Base-by-base conservation (phyloP, 805 yeast genomes). In the Nakazawaea peltata region DNA sequence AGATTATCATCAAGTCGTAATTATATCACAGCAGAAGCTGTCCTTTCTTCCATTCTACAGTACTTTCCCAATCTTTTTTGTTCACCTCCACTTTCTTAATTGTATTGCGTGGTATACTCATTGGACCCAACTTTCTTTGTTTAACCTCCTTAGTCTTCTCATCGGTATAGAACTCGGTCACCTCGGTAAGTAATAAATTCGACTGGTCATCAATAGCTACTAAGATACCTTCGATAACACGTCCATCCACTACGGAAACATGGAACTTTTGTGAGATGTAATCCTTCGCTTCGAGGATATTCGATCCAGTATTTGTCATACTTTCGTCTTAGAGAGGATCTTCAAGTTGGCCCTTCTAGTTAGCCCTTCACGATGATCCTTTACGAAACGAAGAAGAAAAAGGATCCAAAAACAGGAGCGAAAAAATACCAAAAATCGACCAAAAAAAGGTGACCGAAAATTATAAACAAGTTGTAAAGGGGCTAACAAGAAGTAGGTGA, bases 61-160 rank as follows among this genome's bases (percentile, higher is more conserved):
- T n/a, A n/a, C n/a, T n/a, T n/a, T n/a, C n/a, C n/a, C n/a, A 50
- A 22, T 54, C 57, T 8, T 26, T 31, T 41, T 41, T 33, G 6
- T 49, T 43, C 10, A 63, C 43, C 18, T 44, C 49, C 2, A 59
- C 48, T 15, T 50, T 48, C 2, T 39, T 33, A 2, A 72, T 63
- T 4, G 71, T 54, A 1, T 44, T 42, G 34, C 58, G 53, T 1
- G 76, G 77, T 3, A 74, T 63, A 43, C 78, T 71, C n/a, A 74
- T 75, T 8, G 73, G 48, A 0, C 79, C 80, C 27, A 72, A 45
- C 30, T 61, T 61, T 42, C 80, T 55, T 19, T 40, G 34, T 12
- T 42, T 42, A 8, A 30, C 28, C 12, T 40, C 41, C 1, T 33
- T 27, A 21, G 35, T 41, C 3, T 37, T 34, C 5, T 32, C 41